Evolutionary conservation across 2,329 filamentous ascomycete genomes (phyloP), one percentile per base, ranked within the genome.

Genomic region (Xylaria sp.): DNA sequence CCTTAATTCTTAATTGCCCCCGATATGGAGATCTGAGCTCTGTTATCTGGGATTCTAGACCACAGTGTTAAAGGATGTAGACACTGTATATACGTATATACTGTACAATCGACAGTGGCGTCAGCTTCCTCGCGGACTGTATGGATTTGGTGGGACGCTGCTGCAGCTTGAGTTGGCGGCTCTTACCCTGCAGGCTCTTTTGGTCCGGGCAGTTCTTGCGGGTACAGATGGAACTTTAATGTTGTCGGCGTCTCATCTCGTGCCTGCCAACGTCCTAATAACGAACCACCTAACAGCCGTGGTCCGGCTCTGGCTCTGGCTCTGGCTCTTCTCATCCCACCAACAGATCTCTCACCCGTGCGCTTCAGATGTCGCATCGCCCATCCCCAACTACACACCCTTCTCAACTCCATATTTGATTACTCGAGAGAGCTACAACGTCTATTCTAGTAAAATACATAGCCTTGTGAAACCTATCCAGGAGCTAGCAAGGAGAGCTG

Each of bases 401-500:
- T 39, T 38, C 13, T 17, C 53, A 44, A 38, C 55, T 42, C 22
- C 51, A 25, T 58, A 29, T 49, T 33, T 38, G 20, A 57, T 22
- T 27, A 13, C 15, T 47, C 29, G 33, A 27, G 11, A 49, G n/a
- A 59, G 20, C 25, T 20, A 11, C n/a, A 44, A 31, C 42, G 42
- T 22, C 29, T 31, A 33, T 27, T n/a, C 20, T 7, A 45, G 20
- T 31, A 29, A 39, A 20, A 53, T 53, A 58, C 36, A 27, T 51
- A 33, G 53, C 22, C 36, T 44, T 39, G 20, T 29, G 25, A 15
- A 25, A 45, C 47, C 31, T 25, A 47, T 58, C 39, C 45, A 47
- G 53, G 61, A 54, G 66, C 61, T 62, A 59, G 61, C 58, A 63
- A 63, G 67, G 65, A 69, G 67, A 66, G 62, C 63, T 61, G 63